Percentiles rank a stretch among this genome's conserved stretches.
Conservation (phyloP, 768 basidiomycete species). For the Termitomyces sp. region DNA sequence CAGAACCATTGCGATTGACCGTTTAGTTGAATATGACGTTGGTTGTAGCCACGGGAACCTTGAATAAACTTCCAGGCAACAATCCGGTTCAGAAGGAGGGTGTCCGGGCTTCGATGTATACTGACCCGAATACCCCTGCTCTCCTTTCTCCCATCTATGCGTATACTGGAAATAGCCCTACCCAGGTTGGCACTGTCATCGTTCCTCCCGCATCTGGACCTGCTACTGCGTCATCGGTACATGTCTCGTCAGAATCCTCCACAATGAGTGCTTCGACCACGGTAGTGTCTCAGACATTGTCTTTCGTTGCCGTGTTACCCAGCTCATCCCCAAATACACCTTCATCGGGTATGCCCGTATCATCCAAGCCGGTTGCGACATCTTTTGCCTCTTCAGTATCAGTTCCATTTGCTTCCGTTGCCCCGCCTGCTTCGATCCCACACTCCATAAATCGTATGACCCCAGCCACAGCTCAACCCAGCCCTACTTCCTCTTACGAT, state of each 20-base stretch:
- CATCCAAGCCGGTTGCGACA: neutral
- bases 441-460: neutral
- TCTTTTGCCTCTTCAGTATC: neutral
- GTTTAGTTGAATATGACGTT: neutral
- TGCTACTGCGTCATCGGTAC: neutral
- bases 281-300: neutral
- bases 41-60: conserved; percentile 40
- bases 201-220: conserved; percentile 10
- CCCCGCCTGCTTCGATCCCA: neutral
- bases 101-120: conserved; percentile 26
- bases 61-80: conserved; percentile 48
- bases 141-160: conserved; percentile 42
- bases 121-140: conserved; percentile 33
- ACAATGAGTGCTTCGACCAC: neutral
- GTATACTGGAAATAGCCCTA: conserved; percentile 40
- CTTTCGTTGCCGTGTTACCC: neutral
- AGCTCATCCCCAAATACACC: neutral
- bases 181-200: conserved; percentile 31
- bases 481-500: neutral
- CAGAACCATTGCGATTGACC: neutral
- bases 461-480: neutral
- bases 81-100: conserved; percentile 45
- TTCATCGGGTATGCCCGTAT: neutral
- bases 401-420: neutral
- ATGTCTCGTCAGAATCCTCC: neutral